A percentile compares a stretch with the other conserved stretches of the same genome.
phyloP scores from a whole-genome alignment of 306 rosid genomes.

The Lotus japonicus region DNA sequence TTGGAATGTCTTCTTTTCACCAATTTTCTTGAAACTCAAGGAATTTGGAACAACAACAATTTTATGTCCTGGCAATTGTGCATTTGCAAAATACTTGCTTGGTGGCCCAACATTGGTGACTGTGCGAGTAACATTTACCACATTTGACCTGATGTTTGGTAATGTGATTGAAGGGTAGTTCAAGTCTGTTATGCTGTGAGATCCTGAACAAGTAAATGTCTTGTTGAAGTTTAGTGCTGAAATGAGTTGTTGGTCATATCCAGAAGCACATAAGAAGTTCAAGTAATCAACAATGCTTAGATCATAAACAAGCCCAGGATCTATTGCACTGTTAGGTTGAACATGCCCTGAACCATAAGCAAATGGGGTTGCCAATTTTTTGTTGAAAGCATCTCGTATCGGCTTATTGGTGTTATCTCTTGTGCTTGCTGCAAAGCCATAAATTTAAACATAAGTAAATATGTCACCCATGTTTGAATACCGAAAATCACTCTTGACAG shows the following conservation, averaged over 20 bases:
- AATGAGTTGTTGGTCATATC: conserved; percentile 23
- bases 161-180: conserved; percentile 72
- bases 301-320: conserved; percentile 37
- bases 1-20: conserved; percentile 49
- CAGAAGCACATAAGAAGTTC: conserved; percentile 33
- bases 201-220: conserved; percentile 24
- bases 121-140: conserved; percentile 18
- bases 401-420: conserved; percentile 28
- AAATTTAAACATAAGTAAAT: neutral
- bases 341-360: conserved; percentile 65
- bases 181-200: conserved; percentile 34
- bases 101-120: conserved; percentile 45
- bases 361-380: conserved; percentile 35
- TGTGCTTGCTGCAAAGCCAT: conserved; percentile 38
- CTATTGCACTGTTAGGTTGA: conserved; percentile 40
- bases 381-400: conserved; percentile 24
- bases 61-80: conserved; percentile 30
- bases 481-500: no score
- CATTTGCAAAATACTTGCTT: conserved; percentile 37
- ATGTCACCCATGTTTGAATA: no score
- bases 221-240: conserved; percentile 19
- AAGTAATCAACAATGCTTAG: conserved; percentile 21
- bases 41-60: conserved; percentile 33
- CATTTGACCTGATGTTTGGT: conserved; percentile 25
- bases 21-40: conserved; percentile 32